These are phyloP conservation scores for Arthrinium phaeospermum DNA, from an alignment of 2,329 filamentous ascomycete species.

Conservation along the genomic window DNA sequence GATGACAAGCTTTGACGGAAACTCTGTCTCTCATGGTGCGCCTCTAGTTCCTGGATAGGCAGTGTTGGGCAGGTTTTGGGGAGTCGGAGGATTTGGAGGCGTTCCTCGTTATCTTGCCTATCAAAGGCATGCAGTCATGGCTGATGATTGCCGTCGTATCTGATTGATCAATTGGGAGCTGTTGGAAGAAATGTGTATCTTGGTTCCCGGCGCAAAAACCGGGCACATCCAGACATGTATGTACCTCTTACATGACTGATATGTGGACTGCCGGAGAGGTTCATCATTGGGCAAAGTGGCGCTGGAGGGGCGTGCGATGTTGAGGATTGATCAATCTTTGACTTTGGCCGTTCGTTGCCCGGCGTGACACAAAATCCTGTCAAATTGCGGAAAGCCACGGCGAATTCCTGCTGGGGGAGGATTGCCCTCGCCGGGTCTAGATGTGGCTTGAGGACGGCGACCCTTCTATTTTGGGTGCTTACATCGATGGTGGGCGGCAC, in stretches of 20 bases:
- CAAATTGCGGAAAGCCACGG: conserved; percentile 1
- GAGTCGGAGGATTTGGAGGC: background rate
- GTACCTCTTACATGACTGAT: background rate
- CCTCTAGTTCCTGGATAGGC: background rate
- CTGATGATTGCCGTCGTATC: background rate
- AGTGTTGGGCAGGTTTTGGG: background rate
- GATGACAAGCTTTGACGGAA: background rate
- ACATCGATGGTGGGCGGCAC: background rate
- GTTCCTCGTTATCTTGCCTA: background rate
- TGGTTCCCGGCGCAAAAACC: background rate
- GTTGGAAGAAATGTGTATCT: background rate
- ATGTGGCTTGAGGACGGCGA: background rate
- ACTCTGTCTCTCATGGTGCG: background rate
- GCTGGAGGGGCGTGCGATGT: background rate
- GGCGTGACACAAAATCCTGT: background rate
- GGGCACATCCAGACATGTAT: too few species aligned
- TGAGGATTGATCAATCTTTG: background rate
- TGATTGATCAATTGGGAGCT: conserved; percentile 2
- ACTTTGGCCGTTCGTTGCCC: background rate
- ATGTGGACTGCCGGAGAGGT: background rate
- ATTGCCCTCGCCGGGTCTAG: background rate
- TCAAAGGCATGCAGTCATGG: background rate
- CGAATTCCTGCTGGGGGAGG: background rate
- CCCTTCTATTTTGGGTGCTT: conserved; percentile 4
- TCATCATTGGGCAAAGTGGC: background rate